These are phyloP conservation scores for Phlebiopsis flavidoalba DNA, from an alignment of 768 basidiomycete genomes.

Conservation along the genomic window DNA sequence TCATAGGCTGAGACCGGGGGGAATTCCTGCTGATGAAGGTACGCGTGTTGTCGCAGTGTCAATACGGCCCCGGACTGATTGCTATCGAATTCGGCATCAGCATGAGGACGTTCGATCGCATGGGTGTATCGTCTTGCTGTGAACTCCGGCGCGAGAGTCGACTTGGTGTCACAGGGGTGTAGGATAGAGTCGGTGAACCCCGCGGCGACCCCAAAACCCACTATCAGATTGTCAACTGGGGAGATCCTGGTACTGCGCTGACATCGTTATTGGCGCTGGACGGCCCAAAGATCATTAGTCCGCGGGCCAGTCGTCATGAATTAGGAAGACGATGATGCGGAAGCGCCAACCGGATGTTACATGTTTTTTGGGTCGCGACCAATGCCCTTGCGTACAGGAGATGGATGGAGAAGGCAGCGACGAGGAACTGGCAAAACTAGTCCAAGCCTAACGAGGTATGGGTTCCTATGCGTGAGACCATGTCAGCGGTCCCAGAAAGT, in stretches of 20 bases:
- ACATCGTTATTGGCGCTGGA: slow-evolving; percentile 61
- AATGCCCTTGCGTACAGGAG: slow-evolving; percentile 33
- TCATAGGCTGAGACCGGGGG: slow-evolving; percentile 45
- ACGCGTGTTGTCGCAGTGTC: slow-evolving; percentile 16
- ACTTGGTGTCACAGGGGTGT: slow-evolving; percentile 13
- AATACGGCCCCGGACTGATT: neutral
- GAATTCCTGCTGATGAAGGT: slow-evolving; percentile 47
- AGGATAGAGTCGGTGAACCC: slow-evolving; percentile 2
- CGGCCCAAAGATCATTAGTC: slow-evolving; percentile 43
- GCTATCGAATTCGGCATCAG: slow-evolving; percentile 24
- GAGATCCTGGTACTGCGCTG: slow-evolving; percentile 38
- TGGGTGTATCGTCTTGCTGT: slow-evolving; percentile 43
- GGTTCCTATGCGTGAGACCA: no score
- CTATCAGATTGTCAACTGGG: slow-evolving; percentile 33
- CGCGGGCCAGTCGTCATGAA: slow-evolving; percentile 29
- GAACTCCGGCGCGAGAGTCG: slow-evolving; percentile 43
- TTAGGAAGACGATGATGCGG: slow-evolving; percentile 24
- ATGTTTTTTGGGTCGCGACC: slow-evolving; percentile 42
- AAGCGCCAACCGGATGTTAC: slow-evolving; percentile 27
- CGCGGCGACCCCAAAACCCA: slow-evolving; percentile 13
- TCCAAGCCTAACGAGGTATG: slow-evolving; percentile 28
- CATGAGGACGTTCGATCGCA: slow-evolving; percentile 46
- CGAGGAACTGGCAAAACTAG: slow-evolving; percentile 25
- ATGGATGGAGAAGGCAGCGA: slow-evolving; percentile 34
- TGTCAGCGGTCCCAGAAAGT: slow-evolving; percentile 6